Percentiles rank a stretch among this genome's conserved stretches.
These are phyloP conservation scores for Trichophyton schoenleinii DNA, from an alignment of 2,329 filamentous ascomycete species.

Conservation along the genomic window DNA sequence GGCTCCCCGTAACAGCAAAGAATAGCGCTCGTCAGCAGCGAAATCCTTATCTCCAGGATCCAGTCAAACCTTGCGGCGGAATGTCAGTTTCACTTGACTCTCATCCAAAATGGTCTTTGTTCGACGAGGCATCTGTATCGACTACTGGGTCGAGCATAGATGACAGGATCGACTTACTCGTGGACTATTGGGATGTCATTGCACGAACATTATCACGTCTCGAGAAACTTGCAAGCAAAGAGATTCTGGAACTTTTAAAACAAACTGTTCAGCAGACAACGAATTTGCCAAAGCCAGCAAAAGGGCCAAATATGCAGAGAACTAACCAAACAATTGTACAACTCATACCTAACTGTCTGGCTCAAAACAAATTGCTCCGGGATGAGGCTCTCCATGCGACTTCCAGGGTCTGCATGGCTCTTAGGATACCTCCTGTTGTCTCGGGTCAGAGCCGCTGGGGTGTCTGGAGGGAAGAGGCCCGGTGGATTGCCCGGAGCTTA, in stretches of 20 bases:
- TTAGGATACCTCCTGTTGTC: slow-evolving; percentile 44
- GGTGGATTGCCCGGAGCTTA: slow-evolving; percentile 43
- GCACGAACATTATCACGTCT: slow-evolving; percentile 43
- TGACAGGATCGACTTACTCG: slow-evolving; percentile 43
- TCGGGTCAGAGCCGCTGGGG: slow-evolving; percentile 49
- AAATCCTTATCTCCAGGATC: slow-evolving; percentile 22
- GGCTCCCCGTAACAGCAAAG: slow-evolving; percentile 35
- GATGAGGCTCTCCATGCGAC: slow-evolving; percentile 36
- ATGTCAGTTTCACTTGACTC: slow-evolving; percentile 33
- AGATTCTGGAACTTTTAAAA: slow-evolving; percentile 40
- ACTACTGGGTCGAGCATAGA: slow-evolving; percentile 39
- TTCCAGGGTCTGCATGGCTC: slow-evolving; percentile 41
- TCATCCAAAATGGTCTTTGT: slow-evolving; percentile 27
- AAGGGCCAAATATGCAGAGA: slow-evolving; percentile 36
- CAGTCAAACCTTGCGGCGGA: slow-evolving; percentile 15
- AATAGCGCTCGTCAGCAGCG: slow-evolving; percentile 25
- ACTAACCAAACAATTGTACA: slow-evolving; percentile 39
- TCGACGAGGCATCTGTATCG: slow-evolving; percentile 32
- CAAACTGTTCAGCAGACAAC: slow-evolving; percentile 32
- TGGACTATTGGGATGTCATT: slow-evolving; percentile 49
- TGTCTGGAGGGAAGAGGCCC: slow-evolving; percentile 48
- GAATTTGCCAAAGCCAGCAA: slow-evolving; percentile 32
- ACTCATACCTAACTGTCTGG: slow-evolving; percentile 38
- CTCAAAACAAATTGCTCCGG: slow-evolving; percentile 34
- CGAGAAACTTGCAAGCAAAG: slow-evolving; percentile 40